A percentile compares a stretch with the other conserved stretches of the same genome.
Evolutionary conservation across 345 rosid genomes (phyloP).

Genomic region (Brassica juncea): DNA sequence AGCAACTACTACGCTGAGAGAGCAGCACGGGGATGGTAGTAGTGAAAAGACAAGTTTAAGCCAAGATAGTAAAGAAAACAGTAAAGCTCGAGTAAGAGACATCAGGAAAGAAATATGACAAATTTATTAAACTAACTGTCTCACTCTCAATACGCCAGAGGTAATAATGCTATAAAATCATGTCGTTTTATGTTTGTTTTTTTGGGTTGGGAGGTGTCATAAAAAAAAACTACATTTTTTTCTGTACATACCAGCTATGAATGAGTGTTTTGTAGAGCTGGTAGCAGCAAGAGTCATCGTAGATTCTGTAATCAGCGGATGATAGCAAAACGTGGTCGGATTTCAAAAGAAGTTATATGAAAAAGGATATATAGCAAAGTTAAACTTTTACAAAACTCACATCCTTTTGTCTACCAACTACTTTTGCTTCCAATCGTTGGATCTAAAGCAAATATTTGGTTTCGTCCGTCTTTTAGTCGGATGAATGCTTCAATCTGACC

Average conservation of each 20-base stretch:
- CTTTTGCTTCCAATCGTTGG: background rate
- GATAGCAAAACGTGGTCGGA: background rate
- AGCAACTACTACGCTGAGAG: background rate
- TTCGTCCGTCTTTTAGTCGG: slow-evolving; percentile 45
- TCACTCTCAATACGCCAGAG: background rate
- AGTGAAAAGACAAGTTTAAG: background rate
- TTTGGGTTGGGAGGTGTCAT: background rate
- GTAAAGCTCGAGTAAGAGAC: background rate
- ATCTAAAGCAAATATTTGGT: background rate
- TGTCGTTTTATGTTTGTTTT: background rate
- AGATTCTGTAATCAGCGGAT: background rate
- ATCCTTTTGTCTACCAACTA: background rate
- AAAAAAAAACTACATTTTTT: background rate
- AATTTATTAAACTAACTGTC: background rate
- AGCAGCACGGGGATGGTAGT: background rate
- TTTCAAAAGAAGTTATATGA: background rate
- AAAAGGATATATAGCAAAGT: slow-evolving; percentile 33
- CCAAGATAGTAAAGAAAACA: background rate
- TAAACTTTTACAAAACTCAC: slow-evolving; percentile 22
- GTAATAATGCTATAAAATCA: background rate
- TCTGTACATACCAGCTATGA: background rate
- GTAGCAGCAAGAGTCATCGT: background rate
- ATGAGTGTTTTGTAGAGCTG: background rate
- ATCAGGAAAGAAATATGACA: background rate
- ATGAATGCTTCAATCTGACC: slow-evolving; percentile 62